These are phyloP conservation scores for Ploettnerulaceae sp. DNA, from an alignment of 2,329 filamentous ascomycete genomes.

Conservation along the genomic window DNA sequence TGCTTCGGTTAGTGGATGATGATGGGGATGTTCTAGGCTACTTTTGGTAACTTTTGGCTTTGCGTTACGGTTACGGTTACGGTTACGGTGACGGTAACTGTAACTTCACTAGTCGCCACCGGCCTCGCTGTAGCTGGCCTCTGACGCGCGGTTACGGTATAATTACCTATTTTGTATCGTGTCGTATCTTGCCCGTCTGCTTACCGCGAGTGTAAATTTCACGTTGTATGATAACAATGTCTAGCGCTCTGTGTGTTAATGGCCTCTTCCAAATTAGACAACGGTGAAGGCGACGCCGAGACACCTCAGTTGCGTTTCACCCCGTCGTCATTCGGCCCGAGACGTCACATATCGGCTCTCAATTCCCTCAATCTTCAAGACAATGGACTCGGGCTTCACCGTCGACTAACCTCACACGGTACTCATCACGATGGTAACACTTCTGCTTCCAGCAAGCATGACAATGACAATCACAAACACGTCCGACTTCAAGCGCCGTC, in stretches of 20 bases:
- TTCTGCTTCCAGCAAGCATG: constrained; percentile 2
- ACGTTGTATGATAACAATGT: neutral
- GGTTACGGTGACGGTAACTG: no score
- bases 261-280: constrained; percentile 17
- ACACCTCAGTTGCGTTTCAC: constrained; percentile 21
- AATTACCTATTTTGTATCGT: no score
- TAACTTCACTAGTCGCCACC: no score
- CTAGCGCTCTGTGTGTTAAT: constrained; percentile 12
- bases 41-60: no score
- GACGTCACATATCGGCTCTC: constrained; percentile 9
- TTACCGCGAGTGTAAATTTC: no score
- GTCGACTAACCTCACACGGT: constrained; percentile 17
- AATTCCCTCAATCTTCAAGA: constrained; percentile 9
- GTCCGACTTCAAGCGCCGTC: constrained; percentile 26
- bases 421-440: neutral
- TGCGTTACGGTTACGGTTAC: neutral
- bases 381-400: constrained; percentile 16
- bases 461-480: no score
- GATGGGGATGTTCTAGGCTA: no score
- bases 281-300: constrained; percentile 11
- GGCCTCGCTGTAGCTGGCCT: no score
- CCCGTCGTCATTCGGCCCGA: constrained; percentile 13
- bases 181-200: no score
- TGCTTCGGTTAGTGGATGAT: no score
- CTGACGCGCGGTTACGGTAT: constrained; percentile 10